Evolutionary conservation across 345 rosid species (phyloP).

Genomic region (Hevea brasiliensis): DNA sequence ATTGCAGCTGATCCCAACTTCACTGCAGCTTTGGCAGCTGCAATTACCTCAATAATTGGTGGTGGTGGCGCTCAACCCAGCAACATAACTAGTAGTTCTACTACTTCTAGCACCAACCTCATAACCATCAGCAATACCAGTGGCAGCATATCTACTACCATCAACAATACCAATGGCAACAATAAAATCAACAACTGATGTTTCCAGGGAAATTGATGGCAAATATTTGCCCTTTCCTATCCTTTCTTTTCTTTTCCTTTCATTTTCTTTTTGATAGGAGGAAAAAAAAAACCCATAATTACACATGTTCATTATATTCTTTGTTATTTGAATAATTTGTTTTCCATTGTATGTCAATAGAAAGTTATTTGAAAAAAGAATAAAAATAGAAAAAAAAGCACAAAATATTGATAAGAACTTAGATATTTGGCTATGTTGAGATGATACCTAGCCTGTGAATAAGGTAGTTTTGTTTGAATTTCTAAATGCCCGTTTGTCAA

Average conservation of each 20-base stretch:
- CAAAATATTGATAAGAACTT: neutral
- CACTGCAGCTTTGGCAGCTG: slow-evolving; percentile 69
- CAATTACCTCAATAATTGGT: slow-evolving; percentile 58
- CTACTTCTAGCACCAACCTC: slow-evolving; percentile 13
- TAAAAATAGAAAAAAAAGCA: too few relatives aligned
- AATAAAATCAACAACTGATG: slow-evolving; percentile 32
- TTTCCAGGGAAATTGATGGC: slow-evolving; percentile 33
- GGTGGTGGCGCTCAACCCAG: slow-evolving; percentile 27
- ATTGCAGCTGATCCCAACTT: slow-evolving; percentile 60
- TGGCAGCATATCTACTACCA: slow-evolving; percentile 12
- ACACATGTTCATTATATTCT: slow-evolving; percentile 12
- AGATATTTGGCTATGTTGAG: too few relatives aligned
- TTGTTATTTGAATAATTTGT: slow-evolving; percentile 33
- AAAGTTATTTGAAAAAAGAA: neutral
- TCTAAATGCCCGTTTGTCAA: neutral
- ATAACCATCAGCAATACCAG: slow-evolving; percentile 24
- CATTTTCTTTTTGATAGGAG: neutral
- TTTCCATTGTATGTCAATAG: slow-evolving; percentile 19
- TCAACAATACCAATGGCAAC: slow-evolving; percentile 30
- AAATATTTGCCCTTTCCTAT: neutral
- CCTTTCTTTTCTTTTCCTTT: neutral
- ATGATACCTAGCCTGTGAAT: too few relatives aligned
- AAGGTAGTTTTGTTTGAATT: slow-evolving; percentile 1
- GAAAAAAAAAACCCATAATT: slow-evolving; percentile 5
- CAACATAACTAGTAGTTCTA: slow-evolving; percentile 6